phyloP scores from a whole-genome alignment of 805 yeast genomes.

The Martiniozyma abietophila region DNA sequence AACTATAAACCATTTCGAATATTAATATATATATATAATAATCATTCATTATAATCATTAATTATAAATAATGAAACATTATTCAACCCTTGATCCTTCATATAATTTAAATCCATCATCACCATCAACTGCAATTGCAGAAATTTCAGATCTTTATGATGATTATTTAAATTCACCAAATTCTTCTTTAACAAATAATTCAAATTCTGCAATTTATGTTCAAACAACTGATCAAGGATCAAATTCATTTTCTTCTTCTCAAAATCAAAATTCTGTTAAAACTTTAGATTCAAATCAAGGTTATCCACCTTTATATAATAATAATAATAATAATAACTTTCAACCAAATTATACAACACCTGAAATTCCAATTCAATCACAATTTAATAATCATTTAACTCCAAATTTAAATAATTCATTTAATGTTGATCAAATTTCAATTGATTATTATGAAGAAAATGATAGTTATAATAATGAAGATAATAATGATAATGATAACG shows the following conservation, averaged over 20 bases:
- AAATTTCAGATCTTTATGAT: conserved; percentile 22
- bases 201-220: conserved; percentile 9
- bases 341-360: background rate
- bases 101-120: conserved; percentile 13
- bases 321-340: too few species aligned
- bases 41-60: too few species aligned
- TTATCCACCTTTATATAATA: too few species aligned
- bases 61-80: too few species aligned
- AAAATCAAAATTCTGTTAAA: too few species aligned
- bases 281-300: too few species aligned
- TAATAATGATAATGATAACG: background rate
- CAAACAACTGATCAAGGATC: conserved; percentile 8
- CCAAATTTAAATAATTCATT: conserved; percentile 3
- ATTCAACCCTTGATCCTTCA: too few species aligned
- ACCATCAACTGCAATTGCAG: conserved; percentile 11
- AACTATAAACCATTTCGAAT: too few species aligned
- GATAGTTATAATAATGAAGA: background rate
- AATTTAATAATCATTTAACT: conserved; percentile 2
- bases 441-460: background rate
- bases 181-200: conserved; percentile 4
- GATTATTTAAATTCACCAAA: conserved; percentile 18
- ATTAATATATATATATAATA: too few species aligned
- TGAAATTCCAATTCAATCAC: background rate
- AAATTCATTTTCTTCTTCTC: too few species aligned
- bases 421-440: background rate